phyloP scores from a whole-genome alignment of 163 green algal genomes.

The Picocystis sp. region DNA sequence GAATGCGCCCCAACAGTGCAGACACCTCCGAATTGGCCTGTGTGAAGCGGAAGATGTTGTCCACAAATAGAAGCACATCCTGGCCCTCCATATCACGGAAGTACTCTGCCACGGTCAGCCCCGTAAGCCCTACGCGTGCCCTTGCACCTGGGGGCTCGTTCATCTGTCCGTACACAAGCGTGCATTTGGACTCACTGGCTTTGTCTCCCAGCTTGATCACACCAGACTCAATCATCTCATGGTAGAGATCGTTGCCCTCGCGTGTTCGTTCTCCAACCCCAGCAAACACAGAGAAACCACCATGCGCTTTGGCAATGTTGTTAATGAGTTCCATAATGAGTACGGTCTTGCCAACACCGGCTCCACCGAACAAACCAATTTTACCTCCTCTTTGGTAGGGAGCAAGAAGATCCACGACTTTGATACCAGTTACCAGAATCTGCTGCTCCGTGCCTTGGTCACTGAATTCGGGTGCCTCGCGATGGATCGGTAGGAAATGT shows the following conservation, averaged over 20 bases:
- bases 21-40: conserved; percentile 92
- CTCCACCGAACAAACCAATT: conserved; percentile 97
- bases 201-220: conserved; percentile 86
- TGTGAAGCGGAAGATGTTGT: conserved; percentile 99
- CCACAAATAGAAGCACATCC: conserved; percentile 99
- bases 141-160: conserved; percentile 97
- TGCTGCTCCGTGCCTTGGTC: conserved; percentile 95
- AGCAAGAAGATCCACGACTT: conserved; percentile 98
- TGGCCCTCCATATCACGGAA: conserved; percentile 97
- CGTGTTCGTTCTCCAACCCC: conserved; percentile 96
- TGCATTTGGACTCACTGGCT: conserved; percentile 81
- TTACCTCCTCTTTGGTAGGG: conserved; percentile 98
- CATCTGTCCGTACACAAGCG: conserved; percentile 99
- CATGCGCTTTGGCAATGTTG: conserved; percentile 98
- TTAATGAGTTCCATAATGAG: conserved; percentile 99
- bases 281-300: conserved; percentile 99
- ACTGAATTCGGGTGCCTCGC: conserved; percentile 81
- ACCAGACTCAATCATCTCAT: conserved; percentile 97
- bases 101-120: conserved; percentile 94
- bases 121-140: conserved; percentile 92
- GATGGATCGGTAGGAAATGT: conserved; percentile 80
- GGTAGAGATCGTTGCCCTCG: conserved; percentile 98
- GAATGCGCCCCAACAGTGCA: conserved; percentile 94
- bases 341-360: conserved; percentile 98
- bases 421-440: conserved; percentile 98